These are phyloP conservation scores for Delonix regia DNA, from an alignment of 306 rosid genomes.

Conservation along the genomic window DNA sequence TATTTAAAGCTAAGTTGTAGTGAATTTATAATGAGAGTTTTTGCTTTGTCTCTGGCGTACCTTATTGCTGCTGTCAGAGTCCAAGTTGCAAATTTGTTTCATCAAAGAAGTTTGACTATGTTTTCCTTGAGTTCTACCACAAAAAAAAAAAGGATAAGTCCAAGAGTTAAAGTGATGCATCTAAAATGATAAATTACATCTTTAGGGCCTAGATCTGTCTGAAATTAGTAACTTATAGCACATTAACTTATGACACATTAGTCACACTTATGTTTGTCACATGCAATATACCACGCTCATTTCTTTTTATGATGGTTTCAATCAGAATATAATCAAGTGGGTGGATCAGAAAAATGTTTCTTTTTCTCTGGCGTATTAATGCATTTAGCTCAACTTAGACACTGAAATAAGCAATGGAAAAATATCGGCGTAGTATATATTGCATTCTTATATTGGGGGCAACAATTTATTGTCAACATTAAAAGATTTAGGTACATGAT, in stretches of 20 bases:
- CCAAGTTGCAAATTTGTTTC: constrained; percentile 17
- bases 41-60: constrained; percentile 14
- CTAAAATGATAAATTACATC: background rate
- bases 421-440: background rate
- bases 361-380: constrained; percentile 1
- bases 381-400: constrained; percentile 29
- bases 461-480: background rate
- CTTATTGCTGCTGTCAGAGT: constrained; percentile 7
- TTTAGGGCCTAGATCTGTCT: background rate
- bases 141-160: background rate
- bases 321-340: constrained; percentile 23
- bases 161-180: constrained; percentile 6
- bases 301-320: background rate
- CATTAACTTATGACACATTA: background rate
- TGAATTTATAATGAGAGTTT: background rate
- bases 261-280: constrained; percentile 6
- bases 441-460: constrained; percentile 16
- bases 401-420: background rate
- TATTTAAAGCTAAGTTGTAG: constrained; percentile 25
- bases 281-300: constrained; percentile 15
- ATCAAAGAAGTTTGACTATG: constrained; percentile 13
- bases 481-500: constrained; percentile 23
- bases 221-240: constrained; percentile 1
- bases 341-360: background rate
- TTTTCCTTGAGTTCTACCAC: background rate